A percentile compares a stretch with the other conserved stretches of the same genome.
phyloP scores from a whole-genome alignment of 1,139 yeast species.

The Nakaseomyces delphensis region DNA sequence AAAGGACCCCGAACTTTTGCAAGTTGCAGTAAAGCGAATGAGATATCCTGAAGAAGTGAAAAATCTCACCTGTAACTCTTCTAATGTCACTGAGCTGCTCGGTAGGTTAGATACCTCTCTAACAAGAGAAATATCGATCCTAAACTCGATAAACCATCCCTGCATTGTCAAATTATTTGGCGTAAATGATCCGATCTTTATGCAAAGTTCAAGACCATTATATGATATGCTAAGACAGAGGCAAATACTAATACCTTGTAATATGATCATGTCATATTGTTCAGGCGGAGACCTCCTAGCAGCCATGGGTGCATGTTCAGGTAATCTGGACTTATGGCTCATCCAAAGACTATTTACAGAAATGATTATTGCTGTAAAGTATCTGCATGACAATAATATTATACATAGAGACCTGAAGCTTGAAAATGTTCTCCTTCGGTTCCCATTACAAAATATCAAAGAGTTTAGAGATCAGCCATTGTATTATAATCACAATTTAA shows the following conservation, averaged over 20 bases:
- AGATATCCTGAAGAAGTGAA: constrained; percentile 23
- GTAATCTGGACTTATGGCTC: constrained; percentile 37
- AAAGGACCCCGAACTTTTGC: constrained; percentile 12
- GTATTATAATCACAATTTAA: constrained; percentile 30
- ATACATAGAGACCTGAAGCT: constrained; percentile 85
- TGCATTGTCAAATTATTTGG: constrained; percentile 37
- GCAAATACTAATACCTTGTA: constrained; percentile 28
- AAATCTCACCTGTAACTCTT: constrained; percentile 12
- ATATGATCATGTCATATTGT: constrained; percentile 67
- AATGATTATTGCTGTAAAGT: constrained; percentile 57
- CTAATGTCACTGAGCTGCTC: constrained; percentile 32
- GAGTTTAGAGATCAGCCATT: constrained; percentile 16
- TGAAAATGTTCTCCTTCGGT: constrained; percentile 62
- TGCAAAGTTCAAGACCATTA: constrained; percentile 23
- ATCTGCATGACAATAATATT: constrained; percentile 56
- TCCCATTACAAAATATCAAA: constrained; percentile 31
- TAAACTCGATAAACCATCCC: constrained; percentile 39
- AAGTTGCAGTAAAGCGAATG: constrained; percentile 34
- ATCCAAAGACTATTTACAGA: constrained; percentile 62
- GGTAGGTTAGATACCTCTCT: constrained; percentile 59
- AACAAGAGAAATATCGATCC: constrained; percentile 63
- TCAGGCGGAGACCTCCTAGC: constrained; percentile 78
- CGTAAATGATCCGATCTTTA: constrained; percentile 27
- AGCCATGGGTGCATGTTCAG: constrained; percentile 39
- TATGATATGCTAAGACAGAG: constrained; percentile 14